phyloP scores from a whole-genome alignment of 148 eudicot genomes.

The Silene uniflora region DNA sequence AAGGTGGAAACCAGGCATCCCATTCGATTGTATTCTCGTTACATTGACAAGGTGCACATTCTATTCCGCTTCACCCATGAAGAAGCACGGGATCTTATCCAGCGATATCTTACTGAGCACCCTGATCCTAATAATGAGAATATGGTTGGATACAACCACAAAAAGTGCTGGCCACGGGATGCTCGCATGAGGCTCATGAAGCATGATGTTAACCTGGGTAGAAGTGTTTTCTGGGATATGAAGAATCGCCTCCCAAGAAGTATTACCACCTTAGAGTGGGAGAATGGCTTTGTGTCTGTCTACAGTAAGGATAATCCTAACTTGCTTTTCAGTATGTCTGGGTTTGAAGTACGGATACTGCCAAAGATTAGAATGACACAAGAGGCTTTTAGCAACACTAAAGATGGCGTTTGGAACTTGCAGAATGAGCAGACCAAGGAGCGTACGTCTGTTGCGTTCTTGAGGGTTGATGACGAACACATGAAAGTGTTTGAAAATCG shows the following conservation, averaged over 20 bases:
- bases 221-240: slow-evolving; percentile 99
- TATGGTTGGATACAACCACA: slow-evolving; percentile 99
- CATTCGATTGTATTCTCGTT: slow-evolving; percentile 85
- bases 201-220: slow-evolving; percentile 94
- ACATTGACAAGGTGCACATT: slow-evolving; percentile 95
- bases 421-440: slow-evolving; percentile 99
- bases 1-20: slow-evolving; percentile 93
- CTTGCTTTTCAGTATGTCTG: slow-evolving; percentile 97
- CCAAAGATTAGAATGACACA: slow-evolving; percentile 97
- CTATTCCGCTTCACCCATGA: slow-evolving; percentile 96
- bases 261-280: slow-evolving; percentile 96
- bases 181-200: slow-evolving; percentile 99
- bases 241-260: slow-evolving; percentile 98
- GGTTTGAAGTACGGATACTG: slow-evolving; percentile 91
- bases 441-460: slow-evolving; percentile 92
- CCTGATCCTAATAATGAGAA: slow-evolving; percentile 99
- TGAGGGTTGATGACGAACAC: slow-evolving; percentile 96
- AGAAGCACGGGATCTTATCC: slow-evolving; percentile 98
- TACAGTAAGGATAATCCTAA: slow-evolving; percentile 98
- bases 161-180: slow-evolving; percentile 99
- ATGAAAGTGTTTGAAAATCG: slow-evolving; percentile 98
- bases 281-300: slow-evolving; percentile 93
- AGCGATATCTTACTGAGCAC: slow-evolving; percentile 97
- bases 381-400: slow-evolving; percentile 96
- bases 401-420: slow-evolving; percentile 96